Evolutionary conservation across 805 yeast genomes (phyloP), one percentile per base, ranked within the genome.

Genomic region (Starmerella vaccinii): DNA sequence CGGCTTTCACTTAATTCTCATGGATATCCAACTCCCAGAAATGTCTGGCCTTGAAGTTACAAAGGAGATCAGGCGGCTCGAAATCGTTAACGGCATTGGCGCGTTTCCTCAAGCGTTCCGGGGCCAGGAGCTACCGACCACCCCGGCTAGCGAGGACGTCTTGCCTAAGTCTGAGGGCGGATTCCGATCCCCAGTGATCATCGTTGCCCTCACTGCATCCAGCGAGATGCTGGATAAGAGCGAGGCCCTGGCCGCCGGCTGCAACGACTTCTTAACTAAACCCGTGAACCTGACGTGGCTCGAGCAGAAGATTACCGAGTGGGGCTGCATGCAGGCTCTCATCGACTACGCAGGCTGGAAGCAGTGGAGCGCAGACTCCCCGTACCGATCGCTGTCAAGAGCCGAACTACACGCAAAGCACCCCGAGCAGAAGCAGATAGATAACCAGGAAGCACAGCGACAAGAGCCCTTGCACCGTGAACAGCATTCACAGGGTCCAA

Each of bases 241-340:
- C 55, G 85, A 86, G 61, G 98, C 98, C 0, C 71, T 92, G 49
- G 84, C 94, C 26, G 96, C 97, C 2, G 99, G 99, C 43, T 92
- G 99, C 68, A 92, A 92, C 62, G 99, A 92, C 66, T 92, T 83
- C 68, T 69, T 92, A 58, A 92, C 97, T 9, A 92, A 92, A 59
- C 99, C 99, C 0, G 97, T 92, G 8, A 90, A 88, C 59, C 71
- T 90, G 58, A 85, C 80, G 45, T 92, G 99, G 99, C 71, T 92
- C 43, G 85, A 88, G 61, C 86, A 85, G 62, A 92, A 92, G 67
- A 84, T 92, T 34, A 59, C 63, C 35, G 97, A 90, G 66, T 92
- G 97, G 97, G 97, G 98, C 0, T 90, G 97, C 66, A 90, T 90
- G 97, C 98, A 90, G 68, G 97, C 97, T 0, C 70, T 90, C 46